Conservation (phyloP, 2,329 filamentous ascomycete species). For the Microsporum audouinii region DNA sequence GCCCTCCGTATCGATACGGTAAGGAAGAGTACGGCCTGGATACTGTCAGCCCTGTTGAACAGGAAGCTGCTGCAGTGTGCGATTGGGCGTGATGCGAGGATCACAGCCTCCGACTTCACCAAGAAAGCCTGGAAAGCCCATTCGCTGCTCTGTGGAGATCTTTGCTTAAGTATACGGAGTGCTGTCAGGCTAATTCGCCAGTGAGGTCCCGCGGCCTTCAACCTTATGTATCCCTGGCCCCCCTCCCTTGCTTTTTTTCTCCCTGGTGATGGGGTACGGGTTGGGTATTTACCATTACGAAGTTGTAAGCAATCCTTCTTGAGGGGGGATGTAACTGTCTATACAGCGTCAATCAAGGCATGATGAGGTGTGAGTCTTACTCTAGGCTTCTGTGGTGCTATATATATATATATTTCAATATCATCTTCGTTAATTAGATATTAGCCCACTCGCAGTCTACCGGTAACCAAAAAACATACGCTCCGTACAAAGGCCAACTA, state of each 20-base stretch:
- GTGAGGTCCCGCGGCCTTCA: not conserved
- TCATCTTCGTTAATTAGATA: not conserved
- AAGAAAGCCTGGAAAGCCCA: not conserved
- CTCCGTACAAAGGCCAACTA: not conserved
- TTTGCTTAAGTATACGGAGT: not conserved
- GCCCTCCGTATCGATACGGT: not conserved
- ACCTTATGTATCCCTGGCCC: not conserved
- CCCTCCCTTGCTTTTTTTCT: not conserved
- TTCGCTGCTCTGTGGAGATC: not conserved
- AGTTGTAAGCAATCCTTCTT: not conserved
- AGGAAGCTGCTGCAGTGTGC: not conserved
- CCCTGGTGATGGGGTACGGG: not conserved
- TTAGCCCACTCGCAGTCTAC: not conserved
- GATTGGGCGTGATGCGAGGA: conserved; percentile 2
- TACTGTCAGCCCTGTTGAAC: not conserved
- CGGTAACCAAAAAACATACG: not conserved
- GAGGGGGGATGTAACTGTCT: too few relatives aligned
- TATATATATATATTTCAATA: too few relatives aligned
- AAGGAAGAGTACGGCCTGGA: not conserved
- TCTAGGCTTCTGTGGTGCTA: not conserved
- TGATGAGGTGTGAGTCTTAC: too few relatives aligned
- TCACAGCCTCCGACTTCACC: not conserved
- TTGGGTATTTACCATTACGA: not conserved
- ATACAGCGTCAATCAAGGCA: too few relatives aligned
- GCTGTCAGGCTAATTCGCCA: not conserved